A percentile compares a stretch with the other conserved stretches of the same genome.
Evolutionary conservation across 257 asterid species (phyloP).

Genomic region (Fraxinus quadrangulata): DNA sequence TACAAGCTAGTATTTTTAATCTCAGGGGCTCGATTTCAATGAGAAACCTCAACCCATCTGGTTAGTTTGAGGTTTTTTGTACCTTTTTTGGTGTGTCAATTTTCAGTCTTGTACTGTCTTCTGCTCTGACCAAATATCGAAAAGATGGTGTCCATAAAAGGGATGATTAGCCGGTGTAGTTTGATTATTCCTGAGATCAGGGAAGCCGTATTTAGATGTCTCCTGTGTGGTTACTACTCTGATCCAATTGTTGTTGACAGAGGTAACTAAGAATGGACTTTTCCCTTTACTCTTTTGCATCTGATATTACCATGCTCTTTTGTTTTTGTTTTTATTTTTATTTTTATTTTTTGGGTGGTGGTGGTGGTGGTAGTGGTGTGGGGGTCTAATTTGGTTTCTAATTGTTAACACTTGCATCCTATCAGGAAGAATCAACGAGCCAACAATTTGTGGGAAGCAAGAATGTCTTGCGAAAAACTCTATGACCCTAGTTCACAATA

Average conservation of each 20-base stretch:
- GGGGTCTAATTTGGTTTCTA: conserved; percentile 1
- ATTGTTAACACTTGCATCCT: conserved; percentile 16
- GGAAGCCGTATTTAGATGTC: conserved; percentile 94
- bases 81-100: neutral
- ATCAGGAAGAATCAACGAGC: conserved; percentile 86
- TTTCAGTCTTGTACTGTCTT: neutral
- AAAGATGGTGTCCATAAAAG: conserved; percentile 93
- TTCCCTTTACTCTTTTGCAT: conserved; percentile 2
- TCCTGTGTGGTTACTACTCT: conserved; percentile 87
- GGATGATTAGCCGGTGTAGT: conserved; percentile 95
- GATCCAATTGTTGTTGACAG: conserved; percentile 86
- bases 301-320: neutral
- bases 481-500: conserved; percentile 90
- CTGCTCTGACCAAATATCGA: conserved; percentile 65
- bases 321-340: neutral
- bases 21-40: conserved; percentile 73
- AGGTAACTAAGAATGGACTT: conserved; percentile 47
- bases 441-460: conserved; percentile 69
- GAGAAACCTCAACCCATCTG: conserved; percentile 96
- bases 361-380: no score
- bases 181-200: conserved; percentile 93
- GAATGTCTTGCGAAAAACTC: conserved; percentile 87
- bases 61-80: conserved; percentile 41
- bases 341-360: no score
- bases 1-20: conserved; percentile 86